Evolutionary conservation across 2,329 filamentous ascomycete genomes (phyloP).

Genomic region (Pseudogymnoascus sp.): DNA sequence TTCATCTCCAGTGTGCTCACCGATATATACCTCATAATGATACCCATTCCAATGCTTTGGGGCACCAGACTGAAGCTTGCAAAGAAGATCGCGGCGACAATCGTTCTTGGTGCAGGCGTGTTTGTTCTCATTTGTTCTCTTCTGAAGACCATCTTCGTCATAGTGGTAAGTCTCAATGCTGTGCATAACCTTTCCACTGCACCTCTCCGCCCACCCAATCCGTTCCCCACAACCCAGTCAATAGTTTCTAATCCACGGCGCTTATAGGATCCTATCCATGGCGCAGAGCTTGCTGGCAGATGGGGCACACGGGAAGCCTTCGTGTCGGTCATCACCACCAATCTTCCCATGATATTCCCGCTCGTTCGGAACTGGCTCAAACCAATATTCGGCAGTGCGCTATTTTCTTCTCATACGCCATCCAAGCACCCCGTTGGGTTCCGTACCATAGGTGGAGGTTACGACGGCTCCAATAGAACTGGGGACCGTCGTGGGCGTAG

Average conservation of each 20-base stretch:
- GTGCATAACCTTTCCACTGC: neutral
- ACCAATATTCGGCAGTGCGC: conserved; percentile 31
- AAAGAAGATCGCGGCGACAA: conserved; percentile 44
- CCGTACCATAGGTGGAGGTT: conserved; percentile 34
- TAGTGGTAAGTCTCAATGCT: conserved; percentile 21
- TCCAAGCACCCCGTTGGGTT: conserved; percentile 33
- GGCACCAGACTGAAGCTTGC: conserved; percentile 38
- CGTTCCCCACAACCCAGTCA: neutral
- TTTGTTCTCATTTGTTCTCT: conserved; percentile 49
- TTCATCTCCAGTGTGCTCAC: conserved; percentile 46
- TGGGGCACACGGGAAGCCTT: conserved; percentile 33
- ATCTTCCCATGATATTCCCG: conserved; percentile 37
- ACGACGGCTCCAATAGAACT: conserved; percentile 23
- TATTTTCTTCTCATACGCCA: conserved; percentile 32
- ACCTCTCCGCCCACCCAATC: too few species aligned
- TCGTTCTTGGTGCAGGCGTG: conserved; percentile 47
- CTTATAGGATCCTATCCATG: conserved; percentile 30
- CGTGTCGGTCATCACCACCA: conserved; percentile 33
- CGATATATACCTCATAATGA: conserved; percentile 45
- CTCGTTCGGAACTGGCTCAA: conserved; percentile 34
- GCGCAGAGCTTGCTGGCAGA: conserved; percentile 31
- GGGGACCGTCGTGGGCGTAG: conserved; percentile 26
- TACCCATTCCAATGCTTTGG: conserved; percentile 44
- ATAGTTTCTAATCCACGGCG: conserved; percentile 29
- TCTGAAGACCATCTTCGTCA: conserved; percentile 44